Evolutionary conservation across 805 yeast genomes (phyloP).

Genomic region (Grigorovia jiainica): DNA sequence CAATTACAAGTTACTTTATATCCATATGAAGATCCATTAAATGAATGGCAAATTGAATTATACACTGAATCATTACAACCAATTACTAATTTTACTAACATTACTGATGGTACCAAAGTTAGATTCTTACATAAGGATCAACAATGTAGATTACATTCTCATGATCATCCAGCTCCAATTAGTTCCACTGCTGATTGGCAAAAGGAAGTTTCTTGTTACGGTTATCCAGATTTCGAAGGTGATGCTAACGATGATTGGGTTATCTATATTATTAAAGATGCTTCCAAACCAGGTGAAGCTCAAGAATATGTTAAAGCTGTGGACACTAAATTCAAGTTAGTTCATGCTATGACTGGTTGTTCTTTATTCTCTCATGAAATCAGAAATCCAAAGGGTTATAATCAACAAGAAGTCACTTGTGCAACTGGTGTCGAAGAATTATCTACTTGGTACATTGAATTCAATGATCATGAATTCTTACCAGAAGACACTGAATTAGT

Average conservation of each 20-base stretch:
- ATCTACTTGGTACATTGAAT: constrained; percentile 67
- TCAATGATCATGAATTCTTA: constrained; percentile 45
- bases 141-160: constrained; percentile 70
- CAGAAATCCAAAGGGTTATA: constrained; percentile 74
- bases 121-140: constrained; percentile 52
- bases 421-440: constrained; percentile 57
- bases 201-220: constrained; percentile 72
- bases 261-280: constrained; percentile 58
- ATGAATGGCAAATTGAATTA: constrained; percentile 62
- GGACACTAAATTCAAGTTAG: constrained; percentile 60
- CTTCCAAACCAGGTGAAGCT: constrained; percentile 43
- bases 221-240: constrained; percentile 67
- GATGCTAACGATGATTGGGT: constrained; percentile 80
- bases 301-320: constrained; percentile 52
- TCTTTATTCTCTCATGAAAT: constrained; percentile 63
- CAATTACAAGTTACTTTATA: constrained; percentile 78
- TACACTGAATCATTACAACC: constrained; percentile 49
- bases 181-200: constrained; percentile 66
- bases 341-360: constrained; percentile 75
- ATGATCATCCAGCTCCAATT: constrained; percentile 78
- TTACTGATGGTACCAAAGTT: constrained; percentile 61
- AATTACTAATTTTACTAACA: constrained; percentile 51
- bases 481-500: constrained; percentile 38
- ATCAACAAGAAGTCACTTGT: constrained; percentile 78
- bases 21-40: constrained; percentile 67